Percentiles rank a stretch among this genome's conserved stretches.
These are phyloP conservation scores for Ganoderma multipileum DNA, from an alignment of 1,284 basidiomycete species.

Conservation along the genomic window DNA sequence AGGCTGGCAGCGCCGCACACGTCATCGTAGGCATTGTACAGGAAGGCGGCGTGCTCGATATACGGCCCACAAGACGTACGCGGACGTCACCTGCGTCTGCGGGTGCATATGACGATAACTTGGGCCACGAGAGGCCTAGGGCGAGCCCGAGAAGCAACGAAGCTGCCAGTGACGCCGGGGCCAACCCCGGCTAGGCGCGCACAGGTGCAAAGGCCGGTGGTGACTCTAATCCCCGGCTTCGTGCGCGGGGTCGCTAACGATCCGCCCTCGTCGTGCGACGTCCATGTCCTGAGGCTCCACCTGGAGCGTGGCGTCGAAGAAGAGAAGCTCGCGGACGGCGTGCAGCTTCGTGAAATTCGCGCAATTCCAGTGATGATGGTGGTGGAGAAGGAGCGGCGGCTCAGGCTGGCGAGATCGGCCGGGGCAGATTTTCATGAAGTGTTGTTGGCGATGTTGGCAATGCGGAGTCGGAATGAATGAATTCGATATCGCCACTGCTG, in stretches of 20 bases:
- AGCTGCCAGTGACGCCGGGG: slow-evolving; percentile 6
- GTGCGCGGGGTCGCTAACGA: slow-evolving; percentile 5
- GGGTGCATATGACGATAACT: background rate
- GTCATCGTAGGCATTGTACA: background rate
- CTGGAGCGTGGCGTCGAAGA: background rate
- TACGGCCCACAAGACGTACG: background rate
- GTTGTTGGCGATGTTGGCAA: no score
- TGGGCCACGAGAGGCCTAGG: no score
- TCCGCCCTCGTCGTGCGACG: background rate
- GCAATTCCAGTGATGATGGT: no score
- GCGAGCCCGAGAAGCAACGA: background rate
- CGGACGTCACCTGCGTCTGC: background rate
- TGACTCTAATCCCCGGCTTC: slow-evolving; percentile 15
- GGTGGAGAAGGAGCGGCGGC: no score
- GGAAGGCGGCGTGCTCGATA: background rate
- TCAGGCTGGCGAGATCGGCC: no score
- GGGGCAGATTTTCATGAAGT: no score
- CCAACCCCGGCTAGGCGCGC: slow-evolving; percentile 4
- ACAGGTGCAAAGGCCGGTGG: background rate
- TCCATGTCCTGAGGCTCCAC: background rate
- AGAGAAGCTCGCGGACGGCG: background rate
- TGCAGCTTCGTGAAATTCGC: no score
- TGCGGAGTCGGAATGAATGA: background rate
- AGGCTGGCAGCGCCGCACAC: background rate
- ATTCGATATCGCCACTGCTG: background rate